Evolutionary conservation across 1,139 yeast genomes (phyloP), one percentile per base, ranked within the genome.

Genomic region (Blastobotrys persicus): DNA sequence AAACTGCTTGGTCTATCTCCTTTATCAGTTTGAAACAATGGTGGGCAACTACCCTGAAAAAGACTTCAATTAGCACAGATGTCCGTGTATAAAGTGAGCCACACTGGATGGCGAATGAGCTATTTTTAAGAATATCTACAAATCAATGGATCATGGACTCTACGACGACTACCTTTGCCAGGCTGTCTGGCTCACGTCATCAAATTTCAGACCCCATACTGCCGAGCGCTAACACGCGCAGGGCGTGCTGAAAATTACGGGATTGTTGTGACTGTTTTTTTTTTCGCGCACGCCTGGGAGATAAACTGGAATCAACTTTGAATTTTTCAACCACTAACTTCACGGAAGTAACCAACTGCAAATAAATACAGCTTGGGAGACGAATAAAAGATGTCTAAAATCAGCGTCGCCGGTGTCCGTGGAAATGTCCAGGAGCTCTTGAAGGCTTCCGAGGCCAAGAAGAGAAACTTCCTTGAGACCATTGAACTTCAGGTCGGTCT

Each of bases 401-500:
- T 92, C 76, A 82, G 92, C 69, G 79, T 87, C 70, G 72, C 94
- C 72, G 91, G 87, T 79, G 96, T 94, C 70, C 95, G 98, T 80
- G 96, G 87, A 72, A 83, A 89, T 83, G 97, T 94, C 76, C 81
- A 87, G 74, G 84, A 88, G 78, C 81, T 94, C 73, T 80, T 94
- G 76, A 86, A 85, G 74, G 85, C 76, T 82, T 89, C 98, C 72
- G 94, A 88, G 76, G 87, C 95, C 83, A 92, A 92, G 88, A 92
- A 92, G 96, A 89, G 99, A 86, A 92, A 94, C 95, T 94, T 94
- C 82, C 86, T 92, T 80, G 98, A 94, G 85, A 92, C 99, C 78
- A 91, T 94, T 72, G 99, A 94, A 81, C 85, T 94, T 75, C 98
- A 94, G 82, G 96, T 94, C 72, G 98, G 98, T 77, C 85, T 94